These are phyloP conservation scores for Dictyostelium purpureum DNA, from an alignment of 78 protist genomes.

Conservation along the genomic window DNA sequence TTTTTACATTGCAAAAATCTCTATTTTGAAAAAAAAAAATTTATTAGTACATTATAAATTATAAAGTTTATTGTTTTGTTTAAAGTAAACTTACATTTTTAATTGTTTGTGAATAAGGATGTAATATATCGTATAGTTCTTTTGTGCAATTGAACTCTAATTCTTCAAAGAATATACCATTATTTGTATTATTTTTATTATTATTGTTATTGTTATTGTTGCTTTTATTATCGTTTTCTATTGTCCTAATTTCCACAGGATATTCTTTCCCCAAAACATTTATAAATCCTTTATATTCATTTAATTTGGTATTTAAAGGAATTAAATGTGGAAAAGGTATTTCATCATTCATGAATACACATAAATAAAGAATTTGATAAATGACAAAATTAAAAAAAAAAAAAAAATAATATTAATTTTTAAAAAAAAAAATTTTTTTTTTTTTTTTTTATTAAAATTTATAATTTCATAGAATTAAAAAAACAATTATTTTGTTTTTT, in stretches of 20 bases:
- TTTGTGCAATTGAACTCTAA: conserved; percentile 22
- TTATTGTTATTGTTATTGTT: not conserved
- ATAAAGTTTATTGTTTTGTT: too few relatives aligned
- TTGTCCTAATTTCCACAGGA: conserved; percentile 38
- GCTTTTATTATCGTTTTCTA: too few relatives aligned
- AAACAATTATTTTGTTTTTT: too few relatives aligned
- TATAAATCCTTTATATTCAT: conserved; percentile 45
- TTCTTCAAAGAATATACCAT: conserved; percentile 9
- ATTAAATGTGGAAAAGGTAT: conserved; percentile 48
- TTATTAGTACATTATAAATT: not conserved
- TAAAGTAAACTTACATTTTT: conserved; percentile 15
- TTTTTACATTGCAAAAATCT: conserved; percentile 59
- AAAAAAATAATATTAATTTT: too few relatives aligned
- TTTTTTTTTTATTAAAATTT: too few relatives aligned
- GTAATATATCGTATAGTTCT: not conserved
- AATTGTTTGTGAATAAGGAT: not conserved
- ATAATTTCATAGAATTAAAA: too few relatives aligned
- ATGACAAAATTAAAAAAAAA: too few relatives aligned
- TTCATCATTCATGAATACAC: not conserved
- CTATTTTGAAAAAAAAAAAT: not conserved
- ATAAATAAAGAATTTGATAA: too few relatives aligned
- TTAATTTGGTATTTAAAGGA: conserved; percentile 5
- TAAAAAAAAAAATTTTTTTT: too few relatives aligned
- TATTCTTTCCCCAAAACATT: conserved; percentile 12
- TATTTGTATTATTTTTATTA: not conserved